Evolutionary conservation across 2,329 filamentous ascomycete genomes (phyloP).

Genomic region (Westerdykella sp.): DNA sequence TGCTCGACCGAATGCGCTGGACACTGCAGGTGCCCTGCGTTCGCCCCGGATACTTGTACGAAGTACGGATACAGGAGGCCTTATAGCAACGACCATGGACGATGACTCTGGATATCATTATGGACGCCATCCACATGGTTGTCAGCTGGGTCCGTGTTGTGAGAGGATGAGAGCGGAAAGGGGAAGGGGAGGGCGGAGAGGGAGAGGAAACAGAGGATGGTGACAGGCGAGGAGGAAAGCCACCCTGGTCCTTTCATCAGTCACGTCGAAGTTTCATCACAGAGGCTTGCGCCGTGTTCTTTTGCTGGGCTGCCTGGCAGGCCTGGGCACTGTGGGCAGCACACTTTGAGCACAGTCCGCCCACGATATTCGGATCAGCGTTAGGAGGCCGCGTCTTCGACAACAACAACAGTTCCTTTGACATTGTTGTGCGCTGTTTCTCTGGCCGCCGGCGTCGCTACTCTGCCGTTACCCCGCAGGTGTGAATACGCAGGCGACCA

Average conservation of each 20-base stretch:
- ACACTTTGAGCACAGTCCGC: not conserved
- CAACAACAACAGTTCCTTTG: not conserved
- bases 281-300: conserved; percentile 4
- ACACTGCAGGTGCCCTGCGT: too few relatives aligned
- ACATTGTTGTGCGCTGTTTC: not conserved
- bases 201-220: not conserved
- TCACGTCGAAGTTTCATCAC: conserved; percentile 10
- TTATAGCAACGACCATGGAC: too few relatives aligned
- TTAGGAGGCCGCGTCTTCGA: not conserved
- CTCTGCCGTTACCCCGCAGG: too few relatives aligned
- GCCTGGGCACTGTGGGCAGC: too few relatives aligned
- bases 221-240: not conserved
- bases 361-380: conserved; percentile 3
- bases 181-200: too few relatives aligned
- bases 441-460: not conserved
- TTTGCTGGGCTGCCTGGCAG: conserved; percentile 1
- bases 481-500: not conserved
- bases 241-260: not conserved
- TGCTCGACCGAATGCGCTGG: too few relatives aligned
- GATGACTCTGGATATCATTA: too few relatives aligned
- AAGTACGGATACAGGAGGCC: too few relatives aligned
- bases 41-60: too few relatives aligned
- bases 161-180: too few relatives aligned
- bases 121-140: too few relatives aligned
- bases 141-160: too few relatives aligned